Base-by-base conservation (phyloP, 2,329 filamentous ascomycete genomes). In the Chaetomiaceae sp. region DNA sequence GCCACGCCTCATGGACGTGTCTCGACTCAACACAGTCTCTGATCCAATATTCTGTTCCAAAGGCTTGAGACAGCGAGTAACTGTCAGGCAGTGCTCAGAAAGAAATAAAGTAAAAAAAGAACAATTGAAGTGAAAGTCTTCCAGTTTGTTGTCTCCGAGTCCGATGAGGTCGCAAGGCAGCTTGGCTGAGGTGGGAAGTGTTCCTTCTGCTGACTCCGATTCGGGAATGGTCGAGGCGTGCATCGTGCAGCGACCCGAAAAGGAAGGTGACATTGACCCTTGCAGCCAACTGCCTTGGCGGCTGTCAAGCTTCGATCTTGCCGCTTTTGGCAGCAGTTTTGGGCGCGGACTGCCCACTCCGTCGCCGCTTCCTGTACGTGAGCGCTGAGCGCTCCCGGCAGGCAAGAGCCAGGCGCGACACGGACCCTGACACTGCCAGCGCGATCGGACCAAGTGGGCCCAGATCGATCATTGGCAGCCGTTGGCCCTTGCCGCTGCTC, bases 371-470 rank as follows among this genome's bases (percentile, higher is more conserved):
- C n/a, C n/a, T n/a, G n/a, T n/a, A n/a, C n/a, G n/a, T n/a, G n/a
- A n/a, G 17, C 27, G 27, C 46, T 12, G 33, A 29, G 34, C 45
- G 45, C 17, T 22, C 38, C 22, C 31, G 53, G 54, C 54, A 47
- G 44, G 25, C 48, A 46, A 12, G 6, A 15, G 25, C 25, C 44
- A 39, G 46, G 20, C 9, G 39, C 34, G 36, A 37, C 53, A 43
- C 47, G 55, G 45, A 27, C 37, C 42, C 36, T 52, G 38, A 34
- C 39, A 19, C 50, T 33, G 22, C 25, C 23, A 34, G 31, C 4
- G 20, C 44, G 53, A 48, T 53, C 49, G 56, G 47, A 23, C 34
- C 25, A 45, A 23, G 51, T 56, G 56, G 53, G 47, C 25, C 53
- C 37, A 27, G 49, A 56, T 58, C 40, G 50, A 27, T 51, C 53